A percentile compares a stretch with the other conserved stretches of the same genome.
Conservation (phyloP, 352 stramenopile genomes). For the Thalassiosira exigua region DNA sequence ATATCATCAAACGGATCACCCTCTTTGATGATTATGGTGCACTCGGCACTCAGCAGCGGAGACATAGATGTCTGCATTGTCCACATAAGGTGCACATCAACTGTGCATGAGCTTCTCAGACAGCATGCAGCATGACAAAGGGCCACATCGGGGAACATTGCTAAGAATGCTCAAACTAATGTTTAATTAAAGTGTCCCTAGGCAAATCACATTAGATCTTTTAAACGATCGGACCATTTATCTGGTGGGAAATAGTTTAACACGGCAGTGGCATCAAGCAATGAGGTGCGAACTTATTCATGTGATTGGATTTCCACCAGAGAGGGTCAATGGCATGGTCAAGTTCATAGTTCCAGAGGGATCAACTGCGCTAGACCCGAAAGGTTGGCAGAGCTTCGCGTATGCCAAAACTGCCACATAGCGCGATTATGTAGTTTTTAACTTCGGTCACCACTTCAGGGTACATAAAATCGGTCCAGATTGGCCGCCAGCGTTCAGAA, state of each 20-base stretch:
- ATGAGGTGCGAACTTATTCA: no score
- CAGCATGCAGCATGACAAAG: not conserved
- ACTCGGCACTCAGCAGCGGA: not conserved
- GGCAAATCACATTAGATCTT: not conserved
- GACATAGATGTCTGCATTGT: conserved; percentile 12
- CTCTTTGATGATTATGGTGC: not conserved
- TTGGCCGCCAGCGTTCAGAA: no score
- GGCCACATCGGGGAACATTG: not conserved
- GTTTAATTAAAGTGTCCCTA: conserved; percentile 2
- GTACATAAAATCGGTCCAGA: no score
- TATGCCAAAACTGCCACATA: no score
- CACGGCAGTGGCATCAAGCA: not conserved
- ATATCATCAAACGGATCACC: not conserved
- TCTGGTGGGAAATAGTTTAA: not conserved
- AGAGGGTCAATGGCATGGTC: no score
- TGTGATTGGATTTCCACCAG: no score
- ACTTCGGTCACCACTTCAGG: no score
- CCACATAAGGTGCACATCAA: conserved; percentile 18
- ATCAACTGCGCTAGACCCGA: no score
- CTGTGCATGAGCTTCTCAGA: not conserved
- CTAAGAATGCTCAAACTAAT: conserved; percentile 1
- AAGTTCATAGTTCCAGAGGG: no score
- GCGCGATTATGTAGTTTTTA: no score
- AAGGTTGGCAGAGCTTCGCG: no score
- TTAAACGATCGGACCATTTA: conserved; percentile 3